These are phyloP conservation scores for Neofusicoccum umdonicola DNA, from an alignment of 2,329 filamentous ascomycete genomes.

Conservation along the genomic window DNA sequence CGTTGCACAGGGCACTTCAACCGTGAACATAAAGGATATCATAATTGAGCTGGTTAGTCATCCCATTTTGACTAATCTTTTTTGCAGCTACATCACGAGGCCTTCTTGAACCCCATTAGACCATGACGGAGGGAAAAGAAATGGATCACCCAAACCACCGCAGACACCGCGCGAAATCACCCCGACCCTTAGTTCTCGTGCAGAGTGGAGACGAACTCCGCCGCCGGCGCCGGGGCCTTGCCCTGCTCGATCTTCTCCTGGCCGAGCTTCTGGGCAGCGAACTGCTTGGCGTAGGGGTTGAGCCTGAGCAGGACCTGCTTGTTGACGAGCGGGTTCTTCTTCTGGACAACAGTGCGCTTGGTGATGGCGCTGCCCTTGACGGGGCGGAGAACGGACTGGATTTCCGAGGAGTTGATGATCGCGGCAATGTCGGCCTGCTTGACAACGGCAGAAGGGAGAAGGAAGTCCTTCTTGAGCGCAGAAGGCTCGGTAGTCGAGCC, in stretches of 20 bases:
- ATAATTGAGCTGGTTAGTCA: constrained; percentile 16
- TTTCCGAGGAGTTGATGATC: constrained; percentile 98
- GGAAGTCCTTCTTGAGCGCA: constrained; percentile 97
- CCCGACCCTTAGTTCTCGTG: constrained; percentile 47
- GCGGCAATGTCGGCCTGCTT: constrained; percentile 92
- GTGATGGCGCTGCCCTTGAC: constrained; percentile 87
- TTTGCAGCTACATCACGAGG: constrained; percentile 12
- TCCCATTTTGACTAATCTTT: constrained; percentile 15
- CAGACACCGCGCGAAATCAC: constrained; percentile 13
- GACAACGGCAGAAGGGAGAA: constrained; percentile 88
- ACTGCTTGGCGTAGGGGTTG: constrained; percentile 95
- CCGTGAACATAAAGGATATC: constrained; percentile 4
- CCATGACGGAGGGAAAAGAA: constrained; percentile 14
- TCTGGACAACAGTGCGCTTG: constrained; percentile 90
- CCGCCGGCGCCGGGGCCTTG: constrained; percentile 59
- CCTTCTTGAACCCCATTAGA: not conserved
- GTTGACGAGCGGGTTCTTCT: constrained; percentile 99
- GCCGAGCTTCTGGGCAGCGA: constrained; percentile 81
- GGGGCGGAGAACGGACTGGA: constrained; percentile 90
- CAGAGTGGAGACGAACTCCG: constrained; percentile 50
- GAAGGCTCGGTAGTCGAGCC: constrained; percentile 86
- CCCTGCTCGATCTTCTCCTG: constrained; percentile 62
- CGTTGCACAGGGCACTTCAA: not conserved
- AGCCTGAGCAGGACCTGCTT: constrained; percentile 97
- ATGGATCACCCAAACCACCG: not conserved